Evolutionary conservation across 1,139 yeast species (phyloP), one percentile per base, ranked within the genome.

Genomic region (Kodamaea arcana): DNA sequence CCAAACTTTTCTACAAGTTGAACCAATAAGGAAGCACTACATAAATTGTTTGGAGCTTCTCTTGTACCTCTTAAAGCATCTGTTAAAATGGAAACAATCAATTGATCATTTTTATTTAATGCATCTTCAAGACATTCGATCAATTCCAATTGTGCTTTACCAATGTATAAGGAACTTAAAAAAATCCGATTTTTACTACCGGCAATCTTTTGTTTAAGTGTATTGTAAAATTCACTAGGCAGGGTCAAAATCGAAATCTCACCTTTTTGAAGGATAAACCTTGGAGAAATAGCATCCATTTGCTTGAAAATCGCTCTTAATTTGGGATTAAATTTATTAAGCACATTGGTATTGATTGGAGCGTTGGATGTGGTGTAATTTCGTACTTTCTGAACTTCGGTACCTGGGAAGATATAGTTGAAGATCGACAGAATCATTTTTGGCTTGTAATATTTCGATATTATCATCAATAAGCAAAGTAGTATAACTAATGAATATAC

Each of bases 41-140:
- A 83, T 11, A 54, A 43, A 30, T 69, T 62, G 10, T 72, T 60
- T 0, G 98, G 98, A 0, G 92, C 80, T 52, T 92, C 98, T 45
- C 99, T 70, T 0, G 98, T 92, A 0, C 97, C 97, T 46, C 99
- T 62, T 34, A 92, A 69, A 8, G 92, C 95, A 60, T 92, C 99
- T 4, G 92, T 73, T 35, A 92, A 66, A 22, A 94, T 79, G 41
- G 75, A 76, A 1, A 94, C 84, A 44, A 75, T 72, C 39, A 92
- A 66, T 18, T 77, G 62, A 1, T 78, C 74, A 44, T 84, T 86
- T 2, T 56, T 53, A 3, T 56, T 49, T 46, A 92, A 60, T 0
- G 96, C 92, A 4, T 60, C 55, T 12, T 71, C 69, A 3, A 86
- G 43, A 43, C 80, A 72, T n/a, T 69, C 67, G 14, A 84, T 64